Percentiles rank a stretch among this genome's conserved stretches.
phyloP scores from a whole-genome alignment of 345 rosid genomes.

The Salix suchowensis region DNA sequence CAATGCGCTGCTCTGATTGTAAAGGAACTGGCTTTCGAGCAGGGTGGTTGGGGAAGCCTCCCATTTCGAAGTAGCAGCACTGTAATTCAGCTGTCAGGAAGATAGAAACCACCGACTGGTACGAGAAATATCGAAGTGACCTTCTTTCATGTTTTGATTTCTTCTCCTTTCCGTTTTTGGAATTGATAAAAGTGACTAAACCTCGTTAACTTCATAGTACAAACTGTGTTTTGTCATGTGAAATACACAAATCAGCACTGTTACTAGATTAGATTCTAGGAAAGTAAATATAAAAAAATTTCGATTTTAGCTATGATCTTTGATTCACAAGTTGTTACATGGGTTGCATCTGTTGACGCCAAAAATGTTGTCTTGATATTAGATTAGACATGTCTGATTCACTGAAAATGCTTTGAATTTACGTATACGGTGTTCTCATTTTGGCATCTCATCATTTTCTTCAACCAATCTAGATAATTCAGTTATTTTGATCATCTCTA shows the following conservation, averaged over 20 bases:
- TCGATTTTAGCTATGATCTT: background rate
- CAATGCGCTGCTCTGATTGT: conserved; percentile 59
- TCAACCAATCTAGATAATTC: too few relatives aligned
- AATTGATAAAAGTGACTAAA: background rate
- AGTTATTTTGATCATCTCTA: too few relatives aligned
- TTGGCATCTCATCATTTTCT: too few relatives aligned
- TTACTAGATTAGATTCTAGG: background rate
- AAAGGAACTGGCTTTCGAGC: conserved; percentile 98
- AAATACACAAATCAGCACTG: background rate
- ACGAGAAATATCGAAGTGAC: background rate
- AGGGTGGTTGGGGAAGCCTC: conserved; percentile 81
- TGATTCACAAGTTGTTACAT: background rate
- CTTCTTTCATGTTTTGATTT: conserved; percentile 7
- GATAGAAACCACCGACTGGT: background rate
- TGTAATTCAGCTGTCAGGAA: background rate
- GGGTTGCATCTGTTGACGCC: background rate
- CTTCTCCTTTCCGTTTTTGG: background rate
- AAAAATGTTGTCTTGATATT: background rate
- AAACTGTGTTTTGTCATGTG: background rate
- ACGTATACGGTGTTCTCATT: too few relatives aligned
- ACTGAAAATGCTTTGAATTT: background rate
- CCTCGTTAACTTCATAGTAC: background rate
- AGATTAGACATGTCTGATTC: background rate
- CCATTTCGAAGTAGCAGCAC: conserved; percentile 36
- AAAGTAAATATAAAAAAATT: background rate